These are phyloP conservation scores for Picochlorum sp. DNA, from an alignment of 139 green algal species.

Conservation along the genomic window DNA sequence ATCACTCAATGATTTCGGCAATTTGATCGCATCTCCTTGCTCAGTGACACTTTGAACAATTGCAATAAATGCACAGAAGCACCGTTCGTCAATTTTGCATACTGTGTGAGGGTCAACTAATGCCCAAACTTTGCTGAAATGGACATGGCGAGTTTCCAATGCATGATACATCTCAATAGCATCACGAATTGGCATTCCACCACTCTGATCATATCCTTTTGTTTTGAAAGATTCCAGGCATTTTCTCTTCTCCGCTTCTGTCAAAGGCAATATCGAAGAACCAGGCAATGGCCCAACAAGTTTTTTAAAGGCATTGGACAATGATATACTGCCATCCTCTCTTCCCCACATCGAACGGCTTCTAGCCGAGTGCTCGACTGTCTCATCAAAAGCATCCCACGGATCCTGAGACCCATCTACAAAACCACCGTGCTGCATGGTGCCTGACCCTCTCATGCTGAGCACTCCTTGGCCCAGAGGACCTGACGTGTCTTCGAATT, in stretches of 20 bases:
- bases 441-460: not conserved
- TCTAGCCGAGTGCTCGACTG: not conserved
- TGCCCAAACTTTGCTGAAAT: conserved; percentile 4
- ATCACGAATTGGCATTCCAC: conserved; percentile 1
- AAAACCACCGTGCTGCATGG: not conserved
- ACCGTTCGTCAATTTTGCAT: not conserved
- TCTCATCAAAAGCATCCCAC: not conserved
- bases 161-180: conserved; percentile 1
- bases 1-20: not conserved
- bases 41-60: not conserved
- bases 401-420: not conserved
- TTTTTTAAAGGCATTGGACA: not conserved
- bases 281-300: not conserved
- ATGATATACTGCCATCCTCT: not conserved
- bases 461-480: not conserved
- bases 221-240: not conserved
- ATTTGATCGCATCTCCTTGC: not conserved
- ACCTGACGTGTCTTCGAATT: not conserved
- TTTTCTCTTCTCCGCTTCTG: not conserved
- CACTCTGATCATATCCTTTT: conserved; percentile 1
- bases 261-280: not conserved
- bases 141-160: not conserved
- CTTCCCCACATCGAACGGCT: not conserved
- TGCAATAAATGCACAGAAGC: not conserved
- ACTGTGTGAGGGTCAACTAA: not conserved